Conservation (phyloP, 2,329 filamentous ascomycete genomes). For the Sclerotinia subarctica region DNA sequence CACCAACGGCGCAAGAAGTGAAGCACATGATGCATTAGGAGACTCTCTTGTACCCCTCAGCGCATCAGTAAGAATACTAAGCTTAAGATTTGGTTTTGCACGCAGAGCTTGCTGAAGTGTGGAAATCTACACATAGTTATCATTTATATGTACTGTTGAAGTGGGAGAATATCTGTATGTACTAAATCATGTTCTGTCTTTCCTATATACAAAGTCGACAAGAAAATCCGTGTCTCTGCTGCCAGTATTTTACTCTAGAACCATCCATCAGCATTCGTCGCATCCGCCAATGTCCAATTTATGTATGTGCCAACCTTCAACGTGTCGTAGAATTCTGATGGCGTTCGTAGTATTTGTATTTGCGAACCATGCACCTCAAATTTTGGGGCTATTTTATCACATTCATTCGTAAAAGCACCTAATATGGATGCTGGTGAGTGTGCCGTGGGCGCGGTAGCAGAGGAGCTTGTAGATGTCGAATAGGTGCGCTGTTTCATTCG, state of each 20-base stretch:
- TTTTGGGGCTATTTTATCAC: conserved; percentile 86
- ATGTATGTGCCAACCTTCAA: conserved; percentile 65
- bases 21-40: conserved; percentile 81
- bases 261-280: conserved; percentile 32
- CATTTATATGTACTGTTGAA: neutral
- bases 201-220: conserved; percentile 96
- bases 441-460: conserved; percentile 23
- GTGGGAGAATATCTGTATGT: conserved; percentile 11
- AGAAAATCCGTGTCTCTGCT: conserved; percentile 76
- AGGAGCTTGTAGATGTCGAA: conserved; percentile 34
- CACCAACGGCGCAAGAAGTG: conserved; percentile 79
- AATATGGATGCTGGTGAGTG: conserved; percentile 53
- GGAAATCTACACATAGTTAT: conserved; percentile 53
- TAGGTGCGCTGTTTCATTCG: conserved; percentile 34
- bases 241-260: conserved; percentile 72
- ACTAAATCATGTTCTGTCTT: conserved; percentile 82
- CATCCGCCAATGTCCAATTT: conserved; percentile 5
- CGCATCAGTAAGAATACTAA: conserved; percentile 89
- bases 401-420: conserved; percentile 63
- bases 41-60: conserved; percentile 88
- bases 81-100: conserved; percentile 68
- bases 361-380: conserved; percentile 82
- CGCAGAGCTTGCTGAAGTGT: conserved; percentile 73
- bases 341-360: conserved; percentile 74
- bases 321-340: conserved; percentile 85